Conservation (phyloP, 1,139 yeast species). For the Suhomyces bokatorum region DNA sequence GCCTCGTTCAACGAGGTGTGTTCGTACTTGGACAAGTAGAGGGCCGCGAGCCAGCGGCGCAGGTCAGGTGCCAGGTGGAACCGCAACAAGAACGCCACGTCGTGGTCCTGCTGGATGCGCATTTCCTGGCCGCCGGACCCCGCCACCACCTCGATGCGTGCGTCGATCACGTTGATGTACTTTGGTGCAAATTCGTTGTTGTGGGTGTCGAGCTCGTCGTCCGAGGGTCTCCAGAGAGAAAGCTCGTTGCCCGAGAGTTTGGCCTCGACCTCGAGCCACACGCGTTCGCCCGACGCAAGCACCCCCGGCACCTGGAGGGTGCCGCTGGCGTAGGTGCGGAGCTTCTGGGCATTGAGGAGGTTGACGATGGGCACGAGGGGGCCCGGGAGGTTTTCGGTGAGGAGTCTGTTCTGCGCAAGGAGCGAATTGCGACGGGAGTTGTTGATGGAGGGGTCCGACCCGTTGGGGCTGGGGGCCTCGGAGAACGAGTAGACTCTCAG, state of each 20-base stretch:
- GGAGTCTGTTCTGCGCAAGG: slow-evolving; percentile 22
- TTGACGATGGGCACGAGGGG: slow-evolving; percentile 46
- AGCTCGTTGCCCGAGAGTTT: slow-evolving; percentile 55
- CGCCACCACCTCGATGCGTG: slow-evolving; percentile 29
- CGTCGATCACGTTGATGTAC: slow-evolving; percentile 52
- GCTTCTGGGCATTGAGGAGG: slow-evolving; percentile 42
- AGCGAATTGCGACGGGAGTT: slow-evolving; percentile 6
- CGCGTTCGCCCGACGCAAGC: slow-evolving; percentile 19
- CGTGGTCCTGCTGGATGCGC: slow-evolving; percentile 40
- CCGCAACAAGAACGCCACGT: slow-evolving; percentile 33
- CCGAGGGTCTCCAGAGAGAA: slow-evolving; percentile 46
- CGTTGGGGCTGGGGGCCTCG: slow-evolving; percentile 12
- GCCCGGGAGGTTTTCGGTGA: slow-evolving; percentile 35
- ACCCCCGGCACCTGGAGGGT: slow-evolving; percentile 27
- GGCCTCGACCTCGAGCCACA: slow-evolving; percentile 44
- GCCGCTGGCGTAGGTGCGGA: slow-evolving; percentile 42
- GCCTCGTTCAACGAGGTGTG: slow-evolving; percentile 53
- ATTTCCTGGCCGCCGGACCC: slow-evolving; percentile 22
- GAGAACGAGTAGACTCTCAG: slow-evolving; percentile 33
- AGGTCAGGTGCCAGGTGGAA: slow-evolving; percentile 36
- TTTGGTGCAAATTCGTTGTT: slow-evolving; percentile 44
- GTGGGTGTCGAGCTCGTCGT: slow-evolving; percentile 25
- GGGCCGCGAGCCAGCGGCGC: slow-evolving; percentile 46
- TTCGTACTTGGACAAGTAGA: slow-evolving; percentile 51
- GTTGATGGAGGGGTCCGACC: slow-evolving; percentile 11